Evolutionary conservation across 495 filamentous ascomycete genomes (phyloP), one percentile per base, ranked within the genome.

Genomic region (Astrothelium macrocarpum): DNA sequence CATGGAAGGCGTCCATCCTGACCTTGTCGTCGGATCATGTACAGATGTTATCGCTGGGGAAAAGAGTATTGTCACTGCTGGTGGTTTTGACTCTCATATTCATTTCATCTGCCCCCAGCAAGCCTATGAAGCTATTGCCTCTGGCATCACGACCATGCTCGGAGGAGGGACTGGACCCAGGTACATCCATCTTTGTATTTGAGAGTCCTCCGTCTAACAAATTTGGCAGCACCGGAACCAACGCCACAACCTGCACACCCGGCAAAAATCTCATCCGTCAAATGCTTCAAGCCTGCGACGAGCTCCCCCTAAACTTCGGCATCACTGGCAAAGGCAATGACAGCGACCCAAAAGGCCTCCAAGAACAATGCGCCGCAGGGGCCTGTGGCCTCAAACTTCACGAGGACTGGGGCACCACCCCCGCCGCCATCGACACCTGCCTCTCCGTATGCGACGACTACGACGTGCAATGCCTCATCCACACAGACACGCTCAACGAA

Each of bases 291-390:
- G 93, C 90, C 9, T 87, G 83, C 74, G 95, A 98, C 70, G 75
- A 75, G 32, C 75, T 97, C n/a, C 95, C 94, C 0, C 73, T 98
- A 60, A 98, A 98, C 74, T 75, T 95, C 64, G 94, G 91, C 32
- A 91, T 98, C 64, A 98, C 95, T 0, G 93, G 90, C 59, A 98
- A 98, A 78, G 94, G 94, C 49, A 98, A 97, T 72, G 95, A 98
- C 77, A 85, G 84, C 71, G 80, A 79, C n/a, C 80, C 81, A 0
- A 66, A 71, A 7, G 90, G 89, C 11, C 83, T 98, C 11, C 81
- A 82, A 29, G 90, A 96, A 64, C 92, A 97, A 76, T 82, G 89
- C 66, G 72, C 80, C 61, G 94, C 94, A 4, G 94, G 94, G 36
- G 92, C 85, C 12, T 90, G 89, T 59, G 94, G 94, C 32, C 80